phyloP scores from a whole-genome alignment of 106 monocot species.

The Hemerocallis citrina region DNA sequence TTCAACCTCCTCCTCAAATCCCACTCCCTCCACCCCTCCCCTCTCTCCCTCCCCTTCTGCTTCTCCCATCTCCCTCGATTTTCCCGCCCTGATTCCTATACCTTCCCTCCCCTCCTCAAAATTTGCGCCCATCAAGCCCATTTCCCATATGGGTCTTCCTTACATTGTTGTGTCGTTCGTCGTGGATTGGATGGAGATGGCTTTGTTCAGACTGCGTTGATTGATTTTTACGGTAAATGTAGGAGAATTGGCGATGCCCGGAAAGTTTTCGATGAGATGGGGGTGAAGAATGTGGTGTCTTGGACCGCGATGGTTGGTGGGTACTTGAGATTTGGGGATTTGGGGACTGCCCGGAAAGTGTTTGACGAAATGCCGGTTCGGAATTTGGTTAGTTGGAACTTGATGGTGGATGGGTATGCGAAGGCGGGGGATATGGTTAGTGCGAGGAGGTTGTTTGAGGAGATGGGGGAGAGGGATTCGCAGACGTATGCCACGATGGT shows the following conservation, averaged over 20 bases:
- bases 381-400: slow-evolving; percentile 59
- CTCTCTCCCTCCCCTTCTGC: slow-evolving; percentile 24
- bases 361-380: slow-evolving; percentile 59
- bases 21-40: slow-evolving; percentile 29
- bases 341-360: slow-evolving; percentile 23
- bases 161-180: slow-evolving; percentile 34
- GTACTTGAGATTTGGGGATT: slow-evolving; percentile 22
- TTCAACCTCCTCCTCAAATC: slow-evolving; percentile 61
- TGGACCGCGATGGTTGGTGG: slow-evolving; percentile 62
- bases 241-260: slow-evolving; percentile 18
- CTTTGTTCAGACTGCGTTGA: slow-evolving; percentile 53
- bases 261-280: slow-evolving; percentile 53
- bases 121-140: slow-evolving; percentile 22
- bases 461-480: slow-evolving; percentile 56
- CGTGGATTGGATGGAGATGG: slow-evolving; percentile 44
- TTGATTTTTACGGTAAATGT: slow-evolving; percentile 65
- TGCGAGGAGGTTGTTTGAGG: slow-evolving; percentile 39
- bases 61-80: slow-evolving; percentile 29
- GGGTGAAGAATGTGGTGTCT: slow-evolving; percentile 27
- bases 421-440: slow-evolving; percentile 46
- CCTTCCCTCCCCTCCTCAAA: slow-evolving; percentile 58
- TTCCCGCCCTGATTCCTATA: slow-evolving; percentile 38
- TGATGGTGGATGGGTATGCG: slow-evolving; percentile 57
- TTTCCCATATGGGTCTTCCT: slow-evolving; percentile 17
- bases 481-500: slow-evolving; percentile 53